phyloP scores from a whole-genome alignment of 2,329 filamentous ascomycete genomes.

The Blumeria graminis region DNA sequence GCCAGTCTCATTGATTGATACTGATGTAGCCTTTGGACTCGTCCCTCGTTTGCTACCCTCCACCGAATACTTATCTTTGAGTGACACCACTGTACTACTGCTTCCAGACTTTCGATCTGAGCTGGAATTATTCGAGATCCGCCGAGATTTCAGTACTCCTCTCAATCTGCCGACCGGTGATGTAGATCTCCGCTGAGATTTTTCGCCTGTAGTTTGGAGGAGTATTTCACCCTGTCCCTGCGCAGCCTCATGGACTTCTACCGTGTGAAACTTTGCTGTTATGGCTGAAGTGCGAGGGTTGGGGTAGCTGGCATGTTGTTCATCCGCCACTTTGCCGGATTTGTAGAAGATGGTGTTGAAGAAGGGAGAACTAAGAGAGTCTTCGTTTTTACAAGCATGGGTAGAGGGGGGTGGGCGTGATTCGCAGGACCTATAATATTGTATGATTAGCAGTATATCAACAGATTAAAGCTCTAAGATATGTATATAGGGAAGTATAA shows the following conservation, averaged over 20 bases:
- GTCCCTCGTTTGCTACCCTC: slow-evolving; percentile 12
- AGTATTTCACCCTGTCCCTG: slow-evolving; percentile 15
- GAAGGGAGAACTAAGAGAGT: not conserved
- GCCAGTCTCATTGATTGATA: slow-evolving; percentile 12
- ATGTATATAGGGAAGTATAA: too few relatives aligned
- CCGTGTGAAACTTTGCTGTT: slow-evolving; percentile 9
- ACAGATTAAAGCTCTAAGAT: not conserved
- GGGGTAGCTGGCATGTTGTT: not conserved
- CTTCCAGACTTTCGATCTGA: slow-evolving; percentile 17
- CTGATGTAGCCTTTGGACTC: slow-evolving; percentile 11
- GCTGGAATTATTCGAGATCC: slow-evolving; percentile 21
- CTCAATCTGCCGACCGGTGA: slow-evolving; percentile 50
- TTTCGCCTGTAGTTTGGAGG: slow-evolving; percentile 20
- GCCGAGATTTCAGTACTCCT: slow-evolving; percentile 36
- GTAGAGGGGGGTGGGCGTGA: not conserved
- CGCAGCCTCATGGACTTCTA: slow-evolving; percentile 13
- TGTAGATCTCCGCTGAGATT: slow-evolving; percentile 29
- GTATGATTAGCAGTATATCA: not conserved
- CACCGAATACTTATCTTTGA: slow-evolving; percentile 7
- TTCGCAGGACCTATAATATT: not conserved
- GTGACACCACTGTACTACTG: slow-evolving; percentile 1
- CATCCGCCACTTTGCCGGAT: not conserved
- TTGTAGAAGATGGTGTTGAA: not conserved
- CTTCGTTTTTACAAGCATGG: not conserved
- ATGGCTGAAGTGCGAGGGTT: slow-evolving; percentile 19